Evolutionary conservation across 2,329 filamentous ascomycete genomes (phyloP).

Genomic region (Fusarium sp.): DNA sequence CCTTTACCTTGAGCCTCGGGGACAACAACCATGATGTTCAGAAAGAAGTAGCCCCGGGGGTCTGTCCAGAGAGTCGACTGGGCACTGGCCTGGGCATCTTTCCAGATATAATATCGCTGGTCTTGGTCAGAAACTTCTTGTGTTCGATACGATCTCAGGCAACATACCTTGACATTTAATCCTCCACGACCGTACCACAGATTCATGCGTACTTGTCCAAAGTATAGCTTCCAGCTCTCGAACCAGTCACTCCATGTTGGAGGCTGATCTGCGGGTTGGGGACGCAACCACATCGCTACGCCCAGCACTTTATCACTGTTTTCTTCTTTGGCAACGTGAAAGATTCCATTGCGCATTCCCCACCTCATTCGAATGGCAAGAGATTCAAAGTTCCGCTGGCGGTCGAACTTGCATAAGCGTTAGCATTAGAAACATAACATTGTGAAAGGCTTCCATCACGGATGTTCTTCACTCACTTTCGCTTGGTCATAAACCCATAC

Average conservation of each 20-base stretch:
- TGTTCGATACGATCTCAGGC: fast-evolving
- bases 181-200: slow-evolving; percentile 75
- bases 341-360: slow-evolving; percentile 75
- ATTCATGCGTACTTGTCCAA: slow-evolving; percentile 74
- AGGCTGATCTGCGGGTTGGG: slow-evolving; percentile 57
- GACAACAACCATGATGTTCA: slow-evolving; percentile 77
- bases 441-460: fast-evolving
- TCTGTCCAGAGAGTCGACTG: slow-evolving; percentile 73
- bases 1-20: slow-evolving; percentile 73
- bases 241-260: slow-evolving; percentile 70
- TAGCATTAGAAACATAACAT: fast-evolving
- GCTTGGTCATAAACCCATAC: slow-evolving; percentile 70
- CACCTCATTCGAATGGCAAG: slow-evolving; percentile 73
- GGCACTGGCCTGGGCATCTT: slow-evolving; percentile 68
- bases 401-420: slow-evolving; percentile 59
- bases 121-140: not conserved
- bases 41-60: slow-evolving; percentile 76
- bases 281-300: slow-evolving; percentile 77
- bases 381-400: slow-evolving; percentile 68
- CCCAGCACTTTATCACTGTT: slow-evolving; percentile 67
- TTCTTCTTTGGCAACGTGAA: slow-evolving; percentile 74
- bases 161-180: slow-evolving; percentile 64
- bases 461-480: slow-evolving; percentile 50
- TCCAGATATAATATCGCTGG: slow-evolving; percentile 78
- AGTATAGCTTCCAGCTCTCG: slow-evolving; percentile 72